Evolutionary conservation across 768 basidiomycete genomes (phyloP).

Genomic region (Cantharellus anzutake): DNA sequence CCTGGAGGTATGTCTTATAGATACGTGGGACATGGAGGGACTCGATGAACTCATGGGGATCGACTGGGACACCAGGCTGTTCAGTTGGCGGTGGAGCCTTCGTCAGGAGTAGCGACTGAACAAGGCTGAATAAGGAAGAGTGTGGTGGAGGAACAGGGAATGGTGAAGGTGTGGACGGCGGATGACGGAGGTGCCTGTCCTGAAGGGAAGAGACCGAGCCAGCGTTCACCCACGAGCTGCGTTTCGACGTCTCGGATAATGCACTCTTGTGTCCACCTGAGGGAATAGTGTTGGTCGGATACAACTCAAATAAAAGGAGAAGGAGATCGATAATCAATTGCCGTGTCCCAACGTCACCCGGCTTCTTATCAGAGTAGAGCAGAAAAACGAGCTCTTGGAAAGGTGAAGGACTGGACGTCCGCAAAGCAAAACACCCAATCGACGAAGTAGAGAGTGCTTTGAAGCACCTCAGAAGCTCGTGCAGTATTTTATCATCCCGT

Average conservation of each 20-base stretch:
- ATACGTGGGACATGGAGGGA: slow-evolving; percentile 46
- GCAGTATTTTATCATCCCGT: slow-evolving; percentile 86
- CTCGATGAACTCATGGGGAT: slow-evolving; percentile 68
- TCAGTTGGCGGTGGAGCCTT: slow-evolving; percentile 47
- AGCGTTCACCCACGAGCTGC: slow-evolving; percentile 4
- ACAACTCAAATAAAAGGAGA: slow-evolving; percentile 74
- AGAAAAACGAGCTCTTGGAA: slow-evolving; percentile 68
- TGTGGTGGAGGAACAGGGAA: slow-evolving; percentile 56
- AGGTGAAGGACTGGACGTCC: slow-evolving; percentile 75
- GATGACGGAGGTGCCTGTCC: slow-evolving; percentile 17
- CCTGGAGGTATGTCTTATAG: slow-evolving; percentile 65
- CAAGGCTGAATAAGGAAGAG: slow-evolving; percentile 48
- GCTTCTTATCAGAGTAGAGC: slow-evolving; percentile 94
- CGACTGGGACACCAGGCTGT: slow-evolving; percentile 38
- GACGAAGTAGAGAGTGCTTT: slow-evolving; percentile 83
- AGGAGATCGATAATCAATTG: slow-evolving; percentile 83
- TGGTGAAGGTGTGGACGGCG: slow-evolving; percentile 22
- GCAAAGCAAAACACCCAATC: slow-evolving; percentile 76
- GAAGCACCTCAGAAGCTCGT: slow-evolving; percentile 83
- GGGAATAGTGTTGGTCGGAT: slow-evolving; percentile 31
- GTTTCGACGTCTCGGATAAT: not conserved
- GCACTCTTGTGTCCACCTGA: slow-evolving; percentile 7
- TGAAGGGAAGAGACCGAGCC: slow-evolving; percentile 8
- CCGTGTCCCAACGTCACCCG: slow-evolving; percentile 78
- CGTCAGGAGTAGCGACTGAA: slow-evolving; percentile 57